Conservation (phyloP, 2,329 filamentous ascomycete species). For the Ophiognomonia clavigignenti-juglandacearum region DNA sequence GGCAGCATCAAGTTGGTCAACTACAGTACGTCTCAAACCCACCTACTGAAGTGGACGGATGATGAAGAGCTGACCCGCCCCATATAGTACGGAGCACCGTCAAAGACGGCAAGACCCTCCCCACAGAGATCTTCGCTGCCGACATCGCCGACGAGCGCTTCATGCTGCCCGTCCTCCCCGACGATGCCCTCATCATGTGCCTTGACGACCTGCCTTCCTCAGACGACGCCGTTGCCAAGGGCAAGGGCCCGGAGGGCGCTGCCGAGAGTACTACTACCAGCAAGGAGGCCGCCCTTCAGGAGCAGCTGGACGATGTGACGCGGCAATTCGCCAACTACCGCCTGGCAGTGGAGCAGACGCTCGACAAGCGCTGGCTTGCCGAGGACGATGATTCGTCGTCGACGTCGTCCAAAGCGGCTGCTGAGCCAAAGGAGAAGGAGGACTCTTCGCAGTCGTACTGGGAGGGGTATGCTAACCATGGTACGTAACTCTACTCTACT, state of each 20-base stretch:
- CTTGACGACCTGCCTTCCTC: slow-evolving; percentile 67
- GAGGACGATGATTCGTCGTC: slow-evolving; percentile 35
- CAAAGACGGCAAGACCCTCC: slow-evolving; percentile 39
- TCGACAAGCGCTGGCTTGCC: slow-evolving; percentile 60
- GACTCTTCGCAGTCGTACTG: slow-evolving; percentile 45
- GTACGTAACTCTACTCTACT: too few species aligned
- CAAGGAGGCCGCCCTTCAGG: slow-evolving; percentile 50
- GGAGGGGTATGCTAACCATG: too few species aligned
- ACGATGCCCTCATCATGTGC: slow-evolving; percentile 83
- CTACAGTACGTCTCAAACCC: slow-evolving; percentile 43
- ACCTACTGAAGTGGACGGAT: slow-evolving; percentile 18
- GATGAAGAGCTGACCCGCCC: too few species aligned
- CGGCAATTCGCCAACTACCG: slow-evolving; percentile 63
- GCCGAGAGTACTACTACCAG: slow-evolving; percentile 33
- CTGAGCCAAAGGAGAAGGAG: slow-evolving; percentile 23
- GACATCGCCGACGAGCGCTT: slow-evolving; percentile 69
- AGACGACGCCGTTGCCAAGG: slow-evolving; percentile 22
- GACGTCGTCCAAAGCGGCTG: slow-evolving; percentile 1
- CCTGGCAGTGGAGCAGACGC: slow-evolving; percentile 58
- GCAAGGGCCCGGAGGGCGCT: slow-evolving; percentile 21
- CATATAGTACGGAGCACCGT: slow-evolving; percentile 41
- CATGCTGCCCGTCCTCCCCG: slow-evolving; percentile 78
- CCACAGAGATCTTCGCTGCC: slow-evolving; percentile 53
- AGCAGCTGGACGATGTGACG: slow-evolving; percentile 54
- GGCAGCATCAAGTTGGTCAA: slow-evolving; percentile 72